A percentile compares a stretch with the other conserved stretches of the same genome.
phyloP scores from a whole-genome alignment of 345 rosid genomes.

The Mallotus nudiflorus region DNA sequence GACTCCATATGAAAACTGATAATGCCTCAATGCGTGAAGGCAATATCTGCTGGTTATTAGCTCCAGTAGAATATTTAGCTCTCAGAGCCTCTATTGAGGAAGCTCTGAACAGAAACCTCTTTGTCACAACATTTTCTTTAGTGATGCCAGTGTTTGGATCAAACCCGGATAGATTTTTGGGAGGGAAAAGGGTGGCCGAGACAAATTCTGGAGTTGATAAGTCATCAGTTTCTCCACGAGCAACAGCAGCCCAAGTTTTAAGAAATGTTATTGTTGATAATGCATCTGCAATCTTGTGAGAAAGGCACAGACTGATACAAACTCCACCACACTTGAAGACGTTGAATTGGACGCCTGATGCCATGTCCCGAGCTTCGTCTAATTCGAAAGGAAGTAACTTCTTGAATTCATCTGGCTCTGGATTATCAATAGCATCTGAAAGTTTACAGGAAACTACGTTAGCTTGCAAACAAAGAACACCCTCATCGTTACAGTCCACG shows the following conservation, averaged over 20 bases:
- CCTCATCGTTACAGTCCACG: conserved; percentile 34
- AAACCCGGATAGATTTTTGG: conserved; percentile 18
- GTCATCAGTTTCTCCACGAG: conserved; percentile 20
- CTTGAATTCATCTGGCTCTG: conserved; percentile 17
- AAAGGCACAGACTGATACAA: conserved; percentile 29
- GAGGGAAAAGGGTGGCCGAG: conserved; percentile 24
- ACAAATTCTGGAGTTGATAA: neutral
- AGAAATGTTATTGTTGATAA: conserved; percentile 35
- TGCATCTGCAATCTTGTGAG: conserved; percentile 51
- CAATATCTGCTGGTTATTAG: neutral
- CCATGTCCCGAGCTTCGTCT: conserved; percentile 14
- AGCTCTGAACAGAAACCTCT: conserved; percentile 17
- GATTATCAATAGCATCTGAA: conserved; percentile 13
- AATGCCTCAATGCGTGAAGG: conserved; percentile 45
- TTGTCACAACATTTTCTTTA: conserved; percentile 6
- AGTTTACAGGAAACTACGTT: conserved; percentile 22
- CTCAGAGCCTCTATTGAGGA: conserved; percentile 8
- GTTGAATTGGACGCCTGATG: conserved; percentile 36
- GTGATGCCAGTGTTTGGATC: conserved; percentile 5
- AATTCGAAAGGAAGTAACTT: conserved; percentile 30
- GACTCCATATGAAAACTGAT: conserved; percentile 45
- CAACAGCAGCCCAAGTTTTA: conserved; percentile 32
- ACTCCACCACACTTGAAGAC: conserved; percentile 47
- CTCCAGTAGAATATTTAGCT: neutral
- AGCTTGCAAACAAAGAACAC: conserved; percentile 26